phyloP scores from a whole-genome alignment of 2,329 filamentous ascomycete species.

The Scedosporium boydii region DNA sequence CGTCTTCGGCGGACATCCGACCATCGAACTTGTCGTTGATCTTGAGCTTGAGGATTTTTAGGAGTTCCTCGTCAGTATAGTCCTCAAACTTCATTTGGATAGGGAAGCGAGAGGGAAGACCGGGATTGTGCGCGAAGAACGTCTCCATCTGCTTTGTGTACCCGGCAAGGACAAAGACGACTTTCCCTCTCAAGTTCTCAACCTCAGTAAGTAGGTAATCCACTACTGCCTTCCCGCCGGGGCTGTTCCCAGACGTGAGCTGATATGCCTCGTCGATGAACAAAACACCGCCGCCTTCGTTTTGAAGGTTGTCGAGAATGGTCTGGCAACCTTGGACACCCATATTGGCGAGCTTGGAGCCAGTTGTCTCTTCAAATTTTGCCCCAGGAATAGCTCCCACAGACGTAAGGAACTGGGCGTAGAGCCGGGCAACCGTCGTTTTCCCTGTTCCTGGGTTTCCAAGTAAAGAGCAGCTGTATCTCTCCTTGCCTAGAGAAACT shows the following conservation, averaged over 20 bases:
- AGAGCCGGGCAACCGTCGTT: constrained; percentile 66
- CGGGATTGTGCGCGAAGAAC: constrained; percentile 66
- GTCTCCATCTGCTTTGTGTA: constrained; percentile 68
- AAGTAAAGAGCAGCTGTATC: constrained; percentile 45
- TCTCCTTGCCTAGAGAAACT: constrained; percentile 42
- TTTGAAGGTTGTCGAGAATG: constrained; percentile 33
- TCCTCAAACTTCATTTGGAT: constrained; percentile 57
- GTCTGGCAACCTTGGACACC: constrained; percentile 49
- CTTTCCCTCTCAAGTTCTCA: constrained; percentile 59
- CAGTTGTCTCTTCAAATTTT: constrained; percentile 57
- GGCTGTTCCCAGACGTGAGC: constrained; percentile 48
- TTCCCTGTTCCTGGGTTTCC: constrained; percentile 69
- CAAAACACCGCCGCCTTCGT: constrained; percentile 48
- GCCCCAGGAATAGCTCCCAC: constrained; percentile 53
- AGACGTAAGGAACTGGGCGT: constrained; percentile 54
- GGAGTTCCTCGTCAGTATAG: constrained; percentile 56
- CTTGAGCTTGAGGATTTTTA: constrained; percentile 46
- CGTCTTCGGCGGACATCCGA: constrained; percentile 51
- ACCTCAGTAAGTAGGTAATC: constrained; percentile 65
- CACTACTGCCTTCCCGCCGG: constrained; percentile 51
- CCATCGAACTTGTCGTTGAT: constrained; percentile 44
- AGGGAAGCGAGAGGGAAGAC: constrained; percentile 57
- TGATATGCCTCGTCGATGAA: constrained; percentile 80
- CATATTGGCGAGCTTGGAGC: constrained; percentile 49
- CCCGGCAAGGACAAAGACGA: constrained; percentile 65